A percentile compares a stretch with the other conserved stretches of the same genome.
Evolutionary conservation across 208 protist species (phyloP).

Genomic region (Trypanosoma melophagium): DNA sequence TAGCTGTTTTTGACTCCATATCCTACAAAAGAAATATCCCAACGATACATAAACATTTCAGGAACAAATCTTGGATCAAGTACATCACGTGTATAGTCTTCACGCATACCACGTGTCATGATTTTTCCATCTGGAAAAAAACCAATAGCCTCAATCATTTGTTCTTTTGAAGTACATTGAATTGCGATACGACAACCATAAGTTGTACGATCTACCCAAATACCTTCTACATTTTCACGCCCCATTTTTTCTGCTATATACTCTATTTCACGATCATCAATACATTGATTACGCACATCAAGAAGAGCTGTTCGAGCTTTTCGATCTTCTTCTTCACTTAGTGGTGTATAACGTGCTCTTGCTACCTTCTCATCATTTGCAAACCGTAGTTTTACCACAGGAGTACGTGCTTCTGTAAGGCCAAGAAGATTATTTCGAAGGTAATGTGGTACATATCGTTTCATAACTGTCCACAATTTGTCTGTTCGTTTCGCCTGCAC

Average conservation of each 20-base stretch:
- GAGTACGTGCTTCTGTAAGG: constrained; percentile 81
- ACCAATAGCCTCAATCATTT: constrained; percentile 85
- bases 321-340: constrained; percentile 84
- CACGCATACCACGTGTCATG: constrained; percentile 85
- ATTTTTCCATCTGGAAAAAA: constrained; percentile 87
- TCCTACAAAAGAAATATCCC: constrained; percentile 88
- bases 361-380: constrained; percentile 84
- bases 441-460: constrained; percentile 86
- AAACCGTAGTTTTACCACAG: constrained; percentile 82
- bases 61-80: constrained; percentile 82
- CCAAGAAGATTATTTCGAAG: constrained; percentile 68
- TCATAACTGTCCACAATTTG: constrained; percentile 87
- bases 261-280: constrained; percentile 72
- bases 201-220: constrained; percentile 85
- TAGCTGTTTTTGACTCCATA: constrained; percentile 92
- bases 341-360: constrained; percentile 68
- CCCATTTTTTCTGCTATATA: constrained; percentile 84
- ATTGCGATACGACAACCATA: constrained; percentile 83
- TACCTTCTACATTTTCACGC: constrained; percentile 76
- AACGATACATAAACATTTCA: constrained; percentile 89
- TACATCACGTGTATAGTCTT: constrained; percentile 86
- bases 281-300: constrained; percentile 70
- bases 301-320: constrained; percentile 81
- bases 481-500: constrained; percentile 85
- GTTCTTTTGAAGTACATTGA: constrained; percentile 72